Base-by-base conservation (phyloP, 106 monocot genomes). In the Acanthochlamys bracteata region DNA sequence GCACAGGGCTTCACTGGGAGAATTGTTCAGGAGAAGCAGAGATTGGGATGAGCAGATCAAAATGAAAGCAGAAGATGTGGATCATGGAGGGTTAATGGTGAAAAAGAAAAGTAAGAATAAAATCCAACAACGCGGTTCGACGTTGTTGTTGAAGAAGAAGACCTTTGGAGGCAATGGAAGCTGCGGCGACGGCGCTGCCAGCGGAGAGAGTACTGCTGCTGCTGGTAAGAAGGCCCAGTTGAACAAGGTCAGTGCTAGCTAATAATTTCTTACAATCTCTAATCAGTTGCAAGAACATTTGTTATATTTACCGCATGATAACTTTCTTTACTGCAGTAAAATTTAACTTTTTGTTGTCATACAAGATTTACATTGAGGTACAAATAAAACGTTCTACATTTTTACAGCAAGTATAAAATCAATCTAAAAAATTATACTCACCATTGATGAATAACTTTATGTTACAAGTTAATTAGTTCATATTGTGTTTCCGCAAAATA, bases 1-100 rank as follows among this genome's bases (percentile, higher is more conserved):
- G 24, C 67, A 66, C 19, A 61, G 79, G 24, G 71, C 78, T 16
- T 76, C 83, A 3, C 76, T 84, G 11, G 76, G 68, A 42, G 83
- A 84, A 66, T 57, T 84, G 43, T 84, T 84, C 49, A 73, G 79
- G 83, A 59, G 56, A 55, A 73, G 52, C 42, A 43, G 51, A 10
- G 45, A 20, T 14, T 57, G 0, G 26, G 78, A 51, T 25, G 64
- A 56, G 17, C 67, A 59, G 59, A 22, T 51, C 4, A 19, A 19
- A 51, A 19, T 13, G 8, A 55, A 55, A 22, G 22, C 8, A 10
- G 55, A 55, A 55, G 55, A 13, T 9, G 53, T 40, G 10, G 66
- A 41, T 33, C 33, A 3, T 33, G 33, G 33, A 33, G 33, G 33
- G 33, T 33, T 33, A 23, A 60, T 41, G 20, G 65, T 26, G 14